Evolutionary conservation across 1,284 basidiomycete genomes (phyloP).

Genomic region (Singerocomus rubriflavus): DNA sequence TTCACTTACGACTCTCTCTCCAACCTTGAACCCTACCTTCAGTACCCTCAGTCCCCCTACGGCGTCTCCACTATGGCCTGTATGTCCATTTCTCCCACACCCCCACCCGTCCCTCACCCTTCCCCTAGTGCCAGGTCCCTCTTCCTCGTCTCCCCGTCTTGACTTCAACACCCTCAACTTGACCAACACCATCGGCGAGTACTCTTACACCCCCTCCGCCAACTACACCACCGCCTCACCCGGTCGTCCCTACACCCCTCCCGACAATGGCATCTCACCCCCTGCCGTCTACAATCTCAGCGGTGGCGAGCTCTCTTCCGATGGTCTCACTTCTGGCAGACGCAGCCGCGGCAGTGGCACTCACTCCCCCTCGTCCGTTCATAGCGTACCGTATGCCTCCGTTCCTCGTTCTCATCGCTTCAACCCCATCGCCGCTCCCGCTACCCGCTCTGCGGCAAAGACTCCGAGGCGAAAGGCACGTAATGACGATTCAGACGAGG

Average conservation of each 20-base stretch:
- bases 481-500: constrained; percentile 61
- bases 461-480: constrained; percentile 52
- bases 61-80: constrained; percentile 42
- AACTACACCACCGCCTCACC: constrained; percentile 53
- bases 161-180: constrained; percentile 62
- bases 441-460: constrained; percentile 44
- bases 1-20: constrained; percentile 60
- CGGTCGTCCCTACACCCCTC: constrained; percentile 64
- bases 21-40: constrained; percentile 45
- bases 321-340: constrained; percentile 59
- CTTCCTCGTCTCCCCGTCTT: constrained; percentile 53
- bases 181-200: constrained; percentile 55
- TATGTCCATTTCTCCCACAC: constrained; percentile 29
- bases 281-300: constrained; percentile 67
- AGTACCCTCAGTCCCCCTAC: constrained; percentile 49
- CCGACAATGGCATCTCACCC: constrained; percentile 64
- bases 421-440: constrained; percentile 64
- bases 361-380: constrained; percentile 53
- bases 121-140: constrained; percentile 39
- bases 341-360: constrained; percentile 65
- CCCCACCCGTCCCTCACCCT: constrained; percentile 11
- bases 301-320: constrained; percentile 66
- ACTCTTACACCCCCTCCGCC: constrained; percentile 56
- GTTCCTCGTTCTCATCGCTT: constrained; percentile 70
- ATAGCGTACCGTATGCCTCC: constrained; percentile 50